Evolutionary conservation across 2,329 filamentous ascomycete genomes (phyloP), one percentile per base, ranked within the genome.

Genomic region (Tolypocladium nubicola): DNA sequence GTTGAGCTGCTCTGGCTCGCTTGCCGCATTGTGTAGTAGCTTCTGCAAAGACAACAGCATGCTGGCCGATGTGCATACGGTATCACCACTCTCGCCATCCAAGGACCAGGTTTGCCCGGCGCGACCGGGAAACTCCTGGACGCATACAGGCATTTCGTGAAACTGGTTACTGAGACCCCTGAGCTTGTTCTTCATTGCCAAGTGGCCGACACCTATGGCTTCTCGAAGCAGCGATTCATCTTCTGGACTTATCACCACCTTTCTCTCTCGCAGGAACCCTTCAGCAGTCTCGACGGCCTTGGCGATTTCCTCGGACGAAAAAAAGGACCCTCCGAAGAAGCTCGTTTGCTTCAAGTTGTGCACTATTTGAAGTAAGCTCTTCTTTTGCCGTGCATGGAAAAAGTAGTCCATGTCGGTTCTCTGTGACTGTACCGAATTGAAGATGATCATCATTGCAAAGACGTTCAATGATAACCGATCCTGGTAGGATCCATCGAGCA

Each of bases 361-460:
- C 5, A 96, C 86, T 2, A 96, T 75, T 56, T 83, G 77, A 33
- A 85, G 73, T 14, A 96, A 75, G 43, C 80, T 79, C 60, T 84
- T 86, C 37, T 81, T 75, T 64, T 92, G 92, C 14, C 80, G 84
- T 0, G 83, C 81, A 64, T 96, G 88, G 64, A 97, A 97, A 61
- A 97, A 87, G 67, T 96, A 97, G 68, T 97, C 92, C 57, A 82
- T 77, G 64, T 93, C 93, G 0, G 81, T 84, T 13, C 92, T 79
- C 66, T 97, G 89, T 6, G 91, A 96, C 30, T 92, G 92, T 1
- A 97, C 85, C 0, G 90, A 85, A 67, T 97, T 97, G 62, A 90
- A 86, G 2, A 89, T 86, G 52, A 97, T 83, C 67, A 90, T 85
- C 72, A 94, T 88, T 0, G 89, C 82, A 66, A 97, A 97, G 1